Percentiles rank a stretch among this genome's conserved stretches.
phyloP scores from a whole-genome alignment of 169 alveolate species.

The Amoebophrya sp. region DNA sequence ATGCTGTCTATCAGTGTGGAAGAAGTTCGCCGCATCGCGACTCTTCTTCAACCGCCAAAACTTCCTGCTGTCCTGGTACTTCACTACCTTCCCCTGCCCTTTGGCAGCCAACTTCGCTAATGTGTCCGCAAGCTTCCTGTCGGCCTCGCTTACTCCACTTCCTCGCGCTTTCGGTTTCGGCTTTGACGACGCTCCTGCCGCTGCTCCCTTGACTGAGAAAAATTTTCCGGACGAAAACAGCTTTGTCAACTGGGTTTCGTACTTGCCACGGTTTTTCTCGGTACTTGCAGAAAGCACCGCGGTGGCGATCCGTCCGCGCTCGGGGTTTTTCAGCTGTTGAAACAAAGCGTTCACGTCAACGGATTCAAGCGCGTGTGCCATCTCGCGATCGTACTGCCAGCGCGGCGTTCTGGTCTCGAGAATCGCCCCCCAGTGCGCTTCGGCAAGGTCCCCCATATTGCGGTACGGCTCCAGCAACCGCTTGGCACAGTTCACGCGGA shows the following conservation, averaged over 20 bases:
- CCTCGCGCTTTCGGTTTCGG: background rate
- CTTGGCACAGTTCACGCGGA: background rate
- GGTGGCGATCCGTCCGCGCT: background rate
- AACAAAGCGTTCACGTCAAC: background rate
- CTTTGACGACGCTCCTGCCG: too few species aligned
- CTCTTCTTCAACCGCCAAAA: background rate
- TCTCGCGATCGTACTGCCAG: background rate
- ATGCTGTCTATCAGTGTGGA: background rate
- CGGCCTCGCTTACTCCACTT: background rate
- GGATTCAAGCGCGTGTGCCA: background rate
- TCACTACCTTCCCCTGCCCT: background rate
- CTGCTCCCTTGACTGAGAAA: too few species aligned
- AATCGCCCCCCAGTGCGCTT: background rate
- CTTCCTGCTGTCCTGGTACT: background rate
- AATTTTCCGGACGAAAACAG: too few species aligned
- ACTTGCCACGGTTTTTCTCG: background rate
- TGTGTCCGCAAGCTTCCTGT: too few species aligned
- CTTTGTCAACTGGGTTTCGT: too few species aligned
- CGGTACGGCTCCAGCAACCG: background rate
- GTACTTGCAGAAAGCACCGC: background rate
- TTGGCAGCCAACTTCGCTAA: too few species aligned
- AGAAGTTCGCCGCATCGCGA: background rate
- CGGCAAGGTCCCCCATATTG: background rate
- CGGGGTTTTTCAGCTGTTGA: background rate
- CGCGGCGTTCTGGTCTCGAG: background rate